These are phyloP conservation scores for Parmelia sp. DNA, from an alignment of 495 filamentous ascomycete species.

Conservation along the genomic window DNA sequence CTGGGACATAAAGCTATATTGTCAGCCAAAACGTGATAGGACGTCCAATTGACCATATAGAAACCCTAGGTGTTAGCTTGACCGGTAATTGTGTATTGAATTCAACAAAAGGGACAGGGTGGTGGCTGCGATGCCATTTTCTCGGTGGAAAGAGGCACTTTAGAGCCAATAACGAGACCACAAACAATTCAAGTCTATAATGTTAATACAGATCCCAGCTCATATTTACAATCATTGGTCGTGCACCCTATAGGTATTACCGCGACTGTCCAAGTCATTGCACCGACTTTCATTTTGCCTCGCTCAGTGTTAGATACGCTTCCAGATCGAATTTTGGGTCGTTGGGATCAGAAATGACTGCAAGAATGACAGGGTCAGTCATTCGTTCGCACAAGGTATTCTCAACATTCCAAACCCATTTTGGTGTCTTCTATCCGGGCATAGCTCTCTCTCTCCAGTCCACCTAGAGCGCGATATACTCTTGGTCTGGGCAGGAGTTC, in stretches of 20 bases:
- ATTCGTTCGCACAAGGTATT: neutral
- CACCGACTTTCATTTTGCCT: conserved; percentile 37
- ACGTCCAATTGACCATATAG: neutral
- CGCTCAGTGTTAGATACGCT: conserved; percentile 61
- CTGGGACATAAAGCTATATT: neutral
- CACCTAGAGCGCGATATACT: neutral
- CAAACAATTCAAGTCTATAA: conserved; percentile 1
- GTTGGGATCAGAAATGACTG: conserved; percentile 78
- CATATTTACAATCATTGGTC: conserved; percentile 8
- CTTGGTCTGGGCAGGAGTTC: neutral
- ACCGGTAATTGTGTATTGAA: neutral
- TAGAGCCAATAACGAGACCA: neutral
- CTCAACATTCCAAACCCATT: neutral
- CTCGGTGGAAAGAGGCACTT: neutral
- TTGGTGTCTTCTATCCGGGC: neutral
- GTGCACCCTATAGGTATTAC: neutral
- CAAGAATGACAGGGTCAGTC: conserved; percentile 26
- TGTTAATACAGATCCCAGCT: conserved; percentile 6
- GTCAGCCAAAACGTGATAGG: neutral
- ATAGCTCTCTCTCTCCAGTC: neutral
- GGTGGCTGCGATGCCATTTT: neutral
- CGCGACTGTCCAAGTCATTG: neutral
- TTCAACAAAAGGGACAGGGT: neutral
- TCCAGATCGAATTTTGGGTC: conserved; percentile 88
- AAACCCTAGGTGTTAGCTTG: neutral